phyloP scores from a whole-genome alignment of 106 monocot species.

The Acorus calamus region DNA sequence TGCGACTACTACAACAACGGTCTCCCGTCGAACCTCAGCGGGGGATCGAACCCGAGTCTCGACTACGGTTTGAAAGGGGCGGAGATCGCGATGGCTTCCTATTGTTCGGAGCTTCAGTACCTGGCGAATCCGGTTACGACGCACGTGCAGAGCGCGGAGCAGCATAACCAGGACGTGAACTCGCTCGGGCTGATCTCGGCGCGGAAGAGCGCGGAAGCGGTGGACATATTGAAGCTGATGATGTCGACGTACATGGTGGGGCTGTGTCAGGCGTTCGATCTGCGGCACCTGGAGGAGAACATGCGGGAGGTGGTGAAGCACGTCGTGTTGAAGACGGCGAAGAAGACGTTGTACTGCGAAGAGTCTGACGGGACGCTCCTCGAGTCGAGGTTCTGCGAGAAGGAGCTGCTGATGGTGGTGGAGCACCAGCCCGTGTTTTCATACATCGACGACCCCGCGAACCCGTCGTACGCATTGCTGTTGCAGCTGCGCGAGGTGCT shows the following conservation, averaged over 20 bases:
- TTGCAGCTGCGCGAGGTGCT: constrained; percentile 18
- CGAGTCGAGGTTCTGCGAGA: constrained; percentile 15
- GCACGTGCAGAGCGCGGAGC: too few species aligned
- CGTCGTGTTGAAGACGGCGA: constrained; percentile 1
- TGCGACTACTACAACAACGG: constrained; percentile 55
- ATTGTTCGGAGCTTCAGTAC: too few species aligned
- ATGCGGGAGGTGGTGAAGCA: constrained; percentile 12
- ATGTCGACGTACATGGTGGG: constrained; percentile 17
- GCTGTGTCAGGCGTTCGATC: constrained; percentile 14
- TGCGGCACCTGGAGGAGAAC: constrained; percentile 15
- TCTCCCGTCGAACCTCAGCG: constrained; percentile 19
- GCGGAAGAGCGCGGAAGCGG: too few species aligned
- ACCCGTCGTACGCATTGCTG: constrained; percentile 12
- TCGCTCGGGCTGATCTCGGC: too few species aligned
- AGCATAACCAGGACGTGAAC: too few species aligned
- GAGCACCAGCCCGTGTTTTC: constrained; percentile 19
- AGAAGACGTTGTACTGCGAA: constrained; percentile 11
- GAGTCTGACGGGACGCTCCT: constrained; percentile 6
- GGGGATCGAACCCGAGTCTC: too few species aligned
- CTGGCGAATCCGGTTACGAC: too few species aligned
- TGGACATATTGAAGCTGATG: too few species aligned
- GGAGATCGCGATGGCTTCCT: too few species aligned
- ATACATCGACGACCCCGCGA: constrained; percentile 21
- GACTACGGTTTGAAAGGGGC: too few species aligned
- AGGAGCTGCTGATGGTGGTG: constrained; percentile 13